phyloP scores from a whole-genome alignment of 2,329 filamentous ascomycete genomes.

The Amylocarpus encephaloides region DNA sequence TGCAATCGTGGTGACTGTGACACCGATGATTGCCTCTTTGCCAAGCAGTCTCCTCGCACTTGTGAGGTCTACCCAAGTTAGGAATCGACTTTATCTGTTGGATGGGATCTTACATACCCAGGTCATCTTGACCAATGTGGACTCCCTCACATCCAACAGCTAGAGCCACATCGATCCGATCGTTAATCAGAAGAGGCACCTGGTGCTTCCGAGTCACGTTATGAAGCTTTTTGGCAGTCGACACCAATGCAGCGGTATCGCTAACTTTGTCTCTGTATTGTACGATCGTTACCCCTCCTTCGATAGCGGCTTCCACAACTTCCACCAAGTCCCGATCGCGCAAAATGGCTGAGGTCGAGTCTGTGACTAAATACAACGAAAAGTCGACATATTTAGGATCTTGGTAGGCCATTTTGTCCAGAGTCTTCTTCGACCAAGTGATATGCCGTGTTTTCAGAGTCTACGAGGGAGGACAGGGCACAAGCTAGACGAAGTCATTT shows the following conservation, averaged over 20 bases:
- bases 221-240: conserved; percentile 67
- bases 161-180: conserved; percentile 81
- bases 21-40: conserved; percentile 73
- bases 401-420: too few relatives aligned
- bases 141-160: conserved; percentile 86
- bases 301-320: conserved; percentile 69
- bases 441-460: too few relatives aligned
- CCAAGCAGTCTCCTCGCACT: conserved; percentile 70
- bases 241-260: conserved; percentile 65
- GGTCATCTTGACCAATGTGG: conserved; percentile 92
- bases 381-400: conserved; percentile 51
- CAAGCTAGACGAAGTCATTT: not conserved
- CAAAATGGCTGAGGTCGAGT: conserved; percentile 82
- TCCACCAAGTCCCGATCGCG: conserved; percentile 61
- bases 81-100: conserved; percentile 2
- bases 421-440: too few relatives aligned
- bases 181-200: conserved; percentile 86
- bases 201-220: conserved; percentile 57
- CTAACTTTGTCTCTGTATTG: conserved; percentile 87
- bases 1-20: conserved; percentile 68
- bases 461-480: not conserved
- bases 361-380: conserved; percentile 83
- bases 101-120: conserved; percentile 47
- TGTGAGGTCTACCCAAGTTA: conserved; percentile 42
- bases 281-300: conserved; percentile 77